Evolutionary conservation across 164 flowering plant species (phyloP), one percentile per base, ranked within the genome.

Genomic region (Magnolia sinica): DNA sequence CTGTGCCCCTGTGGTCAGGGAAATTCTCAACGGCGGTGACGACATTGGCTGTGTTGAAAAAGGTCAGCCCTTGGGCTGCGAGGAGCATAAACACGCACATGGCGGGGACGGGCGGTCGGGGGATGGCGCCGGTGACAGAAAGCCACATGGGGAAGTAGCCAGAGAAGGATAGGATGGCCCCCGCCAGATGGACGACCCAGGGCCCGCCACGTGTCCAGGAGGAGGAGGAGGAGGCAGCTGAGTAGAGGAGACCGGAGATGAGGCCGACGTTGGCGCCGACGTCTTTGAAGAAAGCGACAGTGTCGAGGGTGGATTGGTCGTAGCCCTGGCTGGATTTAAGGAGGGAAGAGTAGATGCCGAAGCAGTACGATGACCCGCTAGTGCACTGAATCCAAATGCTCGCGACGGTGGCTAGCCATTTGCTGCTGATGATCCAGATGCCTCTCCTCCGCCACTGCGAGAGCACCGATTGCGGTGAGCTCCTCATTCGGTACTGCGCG

Each of bases 41-140:
- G 63, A 93, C 98, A 68, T 90, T 84, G 1, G 91, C 91, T 24
- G 98, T 95, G 75, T 89, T 95, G 77, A 90, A 91, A 78, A 91
- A 93, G 11, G 98, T 93, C 88, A 91, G 98, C 3, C 91, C 88
- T 50, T 95, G 97, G 16, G 96, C 93, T 9, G 98, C 98, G 55
- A 92, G 24, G 70, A 87, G 87, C 92, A 93, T 89, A 79, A 85
- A 93, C 20, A 87, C 31, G 84, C 97, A 93, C 97, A 89, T 89
- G 67, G 82, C 59, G 71, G 86, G 78, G 58, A 91, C 95, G 66
- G 90, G 87, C 10, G 89, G 98, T 55, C 83, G 82, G 29, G 76
- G 65, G 49, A 93, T 81, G 13, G 83, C 19, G n/a, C 99, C 97
- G 70, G 80, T 78, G 49, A 95, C 95, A 50, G 94, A 74, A 0